These are phyloP conservation scores for Saksenaea vasiformis DNA, from an alignment of 371 early-diverging fungal species.

Conservation along the genomic window DNA sequence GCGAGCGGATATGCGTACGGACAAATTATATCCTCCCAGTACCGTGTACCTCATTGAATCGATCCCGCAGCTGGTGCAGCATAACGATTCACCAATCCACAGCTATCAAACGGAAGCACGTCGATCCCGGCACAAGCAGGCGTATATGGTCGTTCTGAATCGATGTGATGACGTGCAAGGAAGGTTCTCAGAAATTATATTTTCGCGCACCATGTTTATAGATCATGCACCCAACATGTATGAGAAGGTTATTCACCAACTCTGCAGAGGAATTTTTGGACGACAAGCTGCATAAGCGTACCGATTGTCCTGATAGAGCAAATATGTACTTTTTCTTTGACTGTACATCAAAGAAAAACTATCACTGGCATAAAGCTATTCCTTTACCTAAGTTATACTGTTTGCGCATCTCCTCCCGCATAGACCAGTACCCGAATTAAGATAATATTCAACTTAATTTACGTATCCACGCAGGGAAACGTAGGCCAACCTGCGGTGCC, in stretches of 20 bases:
- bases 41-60: constrained; percentile 68
- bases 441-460: no score
- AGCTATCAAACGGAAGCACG: not conserved
- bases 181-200: constrained; percentile 70
- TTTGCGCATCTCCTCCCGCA: no score
- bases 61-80: constrained; percentile 22
- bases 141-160: constrained; percentile 52
- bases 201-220: constrained; percentile 70
- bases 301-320: no score
- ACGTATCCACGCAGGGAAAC: no score
- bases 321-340: no score
- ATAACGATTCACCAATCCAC: not conserved
- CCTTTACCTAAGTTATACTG: no score
- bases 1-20: constrained; percentile 78
- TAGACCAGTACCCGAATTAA: no score
- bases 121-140: constrained; percentile 21
- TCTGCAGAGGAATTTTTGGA: constrained; percentile 35
- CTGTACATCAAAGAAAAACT: no score
- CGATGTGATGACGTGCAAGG: constrained; percentile 68
- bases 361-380: no score
- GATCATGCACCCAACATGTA: constrained; percentile 75
- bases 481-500: no score
- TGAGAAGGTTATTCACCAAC: constrained; percentile 46
- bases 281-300: not conserved
- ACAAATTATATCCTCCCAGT: constrained; percentile 83